Percentiles rank a stretch among this genome's conserved stretches.
These are phyloP conservation scores for Pezicula carpinea DNA, from an alignment of 2,329 filamentous ascomycete genomes.

Conservation along the genomic window DNA sequence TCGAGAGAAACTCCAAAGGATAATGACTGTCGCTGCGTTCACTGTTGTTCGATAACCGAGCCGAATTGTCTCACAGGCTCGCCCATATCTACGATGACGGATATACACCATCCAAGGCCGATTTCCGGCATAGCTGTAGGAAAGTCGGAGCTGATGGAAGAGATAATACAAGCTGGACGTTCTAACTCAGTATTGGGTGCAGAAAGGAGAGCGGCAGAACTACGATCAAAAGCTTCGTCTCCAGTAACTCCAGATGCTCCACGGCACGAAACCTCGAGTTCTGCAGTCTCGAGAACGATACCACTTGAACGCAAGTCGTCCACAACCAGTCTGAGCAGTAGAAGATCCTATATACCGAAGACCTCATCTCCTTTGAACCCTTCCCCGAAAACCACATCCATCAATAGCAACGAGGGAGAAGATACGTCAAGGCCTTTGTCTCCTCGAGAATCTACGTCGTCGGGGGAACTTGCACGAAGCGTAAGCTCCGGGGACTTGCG, in stretches of 20 bases:
- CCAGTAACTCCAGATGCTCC: not conserved
- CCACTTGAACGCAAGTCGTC: conserved; percentile 6
- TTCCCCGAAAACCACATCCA: conserved; percentile 13
- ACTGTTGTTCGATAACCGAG: too few relatives aligned
- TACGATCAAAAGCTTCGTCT: conserved; percentile 4
- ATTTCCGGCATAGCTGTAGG: too few relatives aligned
- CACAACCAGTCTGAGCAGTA: conserved; percentile 7
- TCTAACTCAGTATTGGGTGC: conserved; percentile 2
- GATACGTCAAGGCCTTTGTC: conserved; percentile 2
- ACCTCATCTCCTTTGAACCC: conserved; percentile 28
- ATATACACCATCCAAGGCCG: too few relatives aligned
- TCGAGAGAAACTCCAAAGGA: too few relatives aligned
- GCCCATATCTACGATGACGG: too few relatives aligned
- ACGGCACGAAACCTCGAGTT: conserved; percentile 3
- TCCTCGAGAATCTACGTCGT: conserved; percentile 13
- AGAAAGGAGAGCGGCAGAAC: conserved; percentile 7
- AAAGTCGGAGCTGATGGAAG: too few relatives aligned
- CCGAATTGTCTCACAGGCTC: too few relatives aligned
- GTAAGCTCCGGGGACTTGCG: conserved; percentile 4
- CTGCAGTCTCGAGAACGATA: conserved; percentile 5
- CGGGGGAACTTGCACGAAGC: conserved; percentile 9
- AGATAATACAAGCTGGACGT: not conserved
- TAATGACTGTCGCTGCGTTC: too few relatives aligned
- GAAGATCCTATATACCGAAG: conserved; percentile 22
- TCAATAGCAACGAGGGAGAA: conserved; percentile 11